Conservation (phyloP, 768 basidiomycete genomes). For the Stropharia rugosoannulata region DNA sequence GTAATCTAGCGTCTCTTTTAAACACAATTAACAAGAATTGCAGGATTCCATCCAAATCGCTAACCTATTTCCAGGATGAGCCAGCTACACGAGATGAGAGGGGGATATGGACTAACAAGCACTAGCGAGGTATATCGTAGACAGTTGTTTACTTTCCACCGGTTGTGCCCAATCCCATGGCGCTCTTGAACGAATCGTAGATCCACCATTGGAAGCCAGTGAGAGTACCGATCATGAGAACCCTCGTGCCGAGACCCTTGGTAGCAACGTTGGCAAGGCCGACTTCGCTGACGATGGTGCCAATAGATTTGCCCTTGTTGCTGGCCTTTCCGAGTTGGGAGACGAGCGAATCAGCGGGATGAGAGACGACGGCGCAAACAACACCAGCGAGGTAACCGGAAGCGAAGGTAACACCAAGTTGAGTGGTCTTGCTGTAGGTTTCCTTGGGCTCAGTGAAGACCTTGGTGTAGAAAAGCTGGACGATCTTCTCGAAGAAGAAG, state of each 20-base stretch:
- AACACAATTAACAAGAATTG: conserved; percentile 13
- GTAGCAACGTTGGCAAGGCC: conserved; percentile 66
- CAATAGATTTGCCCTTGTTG: conserved; percentile 80
- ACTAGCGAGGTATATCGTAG: conserved; percentile 3
- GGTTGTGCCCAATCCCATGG: conserved; percentile 85
- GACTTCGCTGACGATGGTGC: conserved; percentile 69
- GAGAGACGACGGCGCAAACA: conserved; percentile 93
- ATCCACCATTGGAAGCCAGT: conserved; percentile 94
- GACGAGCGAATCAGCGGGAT: conserved; percentile 92
- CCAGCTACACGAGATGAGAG: background rate
- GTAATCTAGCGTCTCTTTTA: conserved; percentile 25
- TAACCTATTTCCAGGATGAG: background rate
- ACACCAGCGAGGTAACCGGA: conserved; percentile 96
- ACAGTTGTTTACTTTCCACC: conserved; percentile 70
- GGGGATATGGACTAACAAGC: conserved; percentile 6
- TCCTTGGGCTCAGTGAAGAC: conserved; percentile 82
- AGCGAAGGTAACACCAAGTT: conserved; percentile 86
- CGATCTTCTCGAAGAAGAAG: conserved; percentile 92
- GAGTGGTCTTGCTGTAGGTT: conserved; percentile 75
- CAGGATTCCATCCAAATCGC: conserved; percentile 8
- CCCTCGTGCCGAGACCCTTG: conserved; percentile 86
- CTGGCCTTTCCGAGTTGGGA: conserved; percentile 89
- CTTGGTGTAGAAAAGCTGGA: conserved; percentile 83
- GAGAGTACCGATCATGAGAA: conserved; percentile 75
- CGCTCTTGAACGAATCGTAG: conserved; percentile 82